Evolutionary conservation across 2,329 filamentous ascomycete species (phyloP).

Genomic region (Kalaharituber pfeilii): DNA sequence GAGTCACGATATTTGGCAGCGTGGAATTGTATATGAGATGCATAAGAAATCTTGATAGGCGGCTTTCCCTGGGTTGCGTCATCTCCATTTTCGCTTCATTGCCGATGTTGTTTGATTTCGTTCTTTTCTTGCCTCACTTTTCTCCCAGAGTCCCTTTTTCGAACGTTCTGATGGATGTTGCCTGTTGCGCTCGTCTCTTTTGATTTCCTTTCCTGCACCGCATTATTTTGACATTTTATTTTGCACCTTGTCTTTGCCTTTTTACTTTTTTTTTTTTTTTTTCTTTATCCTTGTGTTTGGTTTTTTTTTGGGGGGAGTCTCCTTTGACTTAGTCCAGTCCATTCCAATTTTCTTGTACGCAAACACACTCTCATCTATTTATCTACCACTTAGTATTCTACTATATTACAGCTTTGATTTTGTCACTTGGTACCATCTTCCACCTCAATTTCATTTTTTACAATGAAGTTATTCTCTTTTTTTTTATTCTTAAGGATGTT

Average conservation of each 20-base stretch:
- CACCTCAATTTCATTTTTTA: too few species aligned
- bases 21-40: background rate
- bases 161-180: conserved; percentile 4
- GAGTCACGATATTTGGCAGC: background rate
- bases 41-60: conserved; percentile 18
- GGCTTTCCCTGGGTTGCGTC: conserved; percentile 18
- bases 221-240: conserved; percentile 12
- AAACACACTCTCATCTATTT: too few species aligned
- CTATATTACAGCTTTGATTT: too few species aligned
- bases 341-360: too few species aligned
- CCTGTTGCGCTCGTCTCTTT: conserved; percentile 16
- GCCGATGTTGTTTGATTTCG: conserved; percentile 3
- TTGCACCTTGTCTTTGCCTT: conserved; percentile 20
- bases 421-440: too few species aligned
- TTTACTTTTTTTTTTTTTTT: conserved; percentile 15
- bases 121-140: conserved; percentile 16
- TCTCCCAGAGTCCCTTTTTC: conserved; percentile 5
- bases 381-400: too few species aligned
- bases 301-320: conserved; percentile 10
- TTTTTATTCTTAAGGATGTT: too few species aligned
- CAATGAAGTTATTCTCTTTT: too few species aligned
- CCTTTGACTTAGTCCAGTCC: conserved; percentile 11
- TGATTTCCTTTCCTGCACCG: conserved; percentile 5
- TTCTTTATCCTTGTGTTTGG: conserved; percentile 6
- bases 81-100: conserved; percentile 12